Base-by-base conservation (phyloP, 768 basidiomycete genomes). In the Infundibulicybe gibba region DNA sequence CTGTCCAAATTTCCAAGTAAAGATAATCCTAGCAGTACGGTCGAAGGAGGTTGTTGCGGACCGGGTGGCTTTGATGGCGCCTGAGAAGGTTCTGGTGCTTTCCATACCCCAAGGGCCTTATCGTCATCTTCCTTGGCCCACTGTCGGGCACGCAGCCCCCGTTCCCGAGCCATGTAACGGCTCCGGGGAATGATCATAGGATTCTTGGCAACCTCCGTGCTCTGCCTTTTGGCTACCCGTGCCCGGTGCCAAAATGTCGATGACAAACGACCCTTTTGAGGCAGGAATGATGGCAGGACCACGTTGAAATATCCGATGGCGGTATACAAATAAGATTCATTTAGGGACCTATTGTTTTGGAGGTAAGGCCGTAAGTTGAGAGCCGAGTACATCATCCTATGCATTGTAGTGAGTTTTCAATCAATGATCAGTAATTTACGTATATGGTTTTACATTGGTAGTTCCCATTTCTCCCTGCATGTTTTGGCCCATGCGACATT, bases 281-380 rank as follows among this genome's bases (percentile, higher is more conserved):
- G 83, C 19, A 87, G 57, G 66, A 91, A 88, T n/a, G 75, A 70
- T 1, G 90, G 89, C 6, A 94, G 79, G 46, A 90, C 67, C 54
- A 94, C 74, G 63, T 90, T 91, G 73, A 86, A 88, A 66, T 87
- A 89, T 3, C 85, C 82, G 46, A 89, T 80, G n/a, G 85, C 80
- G 30, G 90, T 72, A 69, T 83, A 88, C 83, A 85, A 90, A 67
- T 87, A 88, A 9, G 87, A 90, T 50, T 77, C 74, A 52, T 75
- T 68, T n/a, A 69, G 57, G 3, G 70, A 57, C 41, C 68, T 71
- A 45, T 69, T 66, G 20, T 66, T 65, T 34, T 66, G 55, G 37
- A 82, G 65, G 58, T 79, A 75, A 5, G 85, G 81, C 3, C 90
- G 79, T 32, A 91, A 67, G 63, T 92, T 93, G 42, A 91, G 69